Base-by-base conservation (phyloP, 2,329 filamentous ascomycete genomes). In the Exophiala sp. region DNA sequence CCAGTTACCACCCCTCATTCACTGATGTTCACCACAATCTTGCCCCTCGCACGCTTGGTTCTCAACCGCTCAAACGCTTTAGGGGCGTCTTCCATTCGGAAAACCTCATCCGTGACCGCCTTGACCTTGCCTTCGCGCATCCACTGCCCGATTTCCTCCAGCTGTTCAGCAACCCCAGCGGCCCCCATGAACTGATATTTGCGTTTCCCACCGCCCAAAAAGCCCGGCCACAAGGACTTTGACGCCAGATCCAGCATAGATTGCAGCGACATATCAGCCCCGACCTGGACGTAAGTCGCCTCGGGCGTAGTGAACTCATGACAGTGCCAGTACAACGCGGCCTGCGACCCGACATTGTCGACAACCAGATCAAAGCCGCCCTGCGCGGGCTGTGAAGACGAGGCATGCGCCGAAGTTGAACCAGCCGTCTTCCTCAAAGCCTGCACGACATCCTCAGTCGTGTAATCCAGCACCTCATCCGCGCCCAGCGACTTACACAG, bases 381-480 rank as follows among this genome's bases (percentile, higher is more conserved):
- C 14, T 24, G n/a, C n/a, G 5, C n/a, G 8, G 34, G 1, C 14
- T 19, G 11, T 9, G 7, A n/a, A 6, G 10, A 13, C 14, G 11
- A 13, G 14, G 30, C 27, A 19, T 16, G 10, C 14, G 29, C 24
- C 11, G 39, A 8, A 16, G 30, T 18, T 29, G 38, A 27, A 8
- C 9, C 22, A 18, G 38, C 46, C 16, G 18, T 72, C 0, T 66
- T 63, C 52, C 70, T 71, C 6, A 84, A 64, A 2, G 62, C 63
- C 19, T 68, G 66, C 3, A 72, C 59, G 1, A 83, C 64, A 60
- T 82, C 66, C 23, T 66, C 62, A 0, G 66, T 64, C 14, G 72
- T 75, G 62, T 85, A 84, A 59, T 84, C 78, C 40, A 84, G 70
- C 23, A 83, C 74, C 51, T 80, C 76, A 57, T 85, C 80, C 5